Conservation (phyloP, 2,329 filamentous ascomycete species). For the Tolypocladium pustulatum region DNA sequence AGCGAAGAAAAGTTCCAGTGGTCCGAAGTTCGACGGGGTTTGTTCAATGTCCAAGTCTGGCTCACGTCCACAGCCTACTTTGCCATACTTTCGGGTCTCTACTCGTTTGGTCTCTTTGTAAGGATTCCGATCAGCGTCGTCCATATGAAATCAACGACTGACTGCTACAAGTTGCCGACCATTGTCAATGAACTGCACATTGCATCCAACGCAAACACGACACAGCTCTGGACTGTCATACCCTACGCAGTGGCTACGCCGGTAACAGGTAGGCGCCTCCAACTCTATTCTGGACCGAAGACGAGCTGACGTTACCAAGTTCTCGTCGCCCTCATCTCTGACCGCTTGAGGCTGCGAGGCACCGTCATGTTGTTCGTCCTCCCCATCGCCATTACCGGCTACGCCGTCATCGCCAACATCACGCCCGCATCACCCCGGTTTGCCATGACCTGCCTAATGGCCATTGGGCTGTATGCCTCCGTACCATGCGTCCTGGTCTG, state of each 20-base stretch:
- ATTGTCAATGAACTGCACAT: slow-evolving; percentile 49
- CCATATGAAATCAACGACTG: background rate
- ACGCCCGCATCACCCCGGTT: slow-evolving; percentile 43
- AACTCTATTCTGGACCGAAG: too few relatives aligned
- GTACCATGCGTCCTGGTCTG: slow-evolving; percentile 55
- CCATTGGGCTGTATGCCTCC: slow-evolving; percentile 51
- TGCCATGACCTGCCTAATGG: slow-evolving; percentile 59
- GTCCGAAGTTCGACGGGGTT: slow-evolving; percentile 51
- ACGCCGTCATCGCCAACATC: slow-evolving; percentile 51
- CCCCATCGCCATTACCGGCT: slow-evolving; percentile 54
- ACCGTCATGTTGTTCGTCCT: slow-evolving; percentile 52
- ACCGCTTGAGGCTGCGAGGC: slow-evolving; percentile 48
- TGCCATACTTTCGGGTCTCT: slow-evolving; percentile 45
- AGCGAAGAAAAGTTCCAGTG: slow-evolving; percentile 42
- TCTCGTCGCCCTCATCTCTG: slow-evolving; percentile 45
- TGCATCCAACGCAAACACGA: slow-evolving; percentile 42
- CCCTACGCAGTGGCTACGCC: slow-evolving; percentile 51
- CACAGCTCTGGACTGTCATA: slow-evolving; percentile 54
- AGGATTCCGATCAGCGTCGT: slow-evolving; percentile 10
- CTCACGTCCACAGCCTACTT: slow-evolving; percentile 53
- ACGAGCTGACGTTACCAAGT: slow-evolving; percentile 21
- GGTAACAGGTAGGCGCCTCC: slow-evolving; percentile 31
- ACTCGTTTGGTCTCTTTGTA: slow-evolving; percentile 55
- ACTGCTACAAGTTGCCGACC: slow-evolving; percentile 40
- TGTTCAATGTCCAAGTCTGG: slow-evolving; percentile 52